These are phyloP conservation scores for Dothistroma septosporum DNA, from an alignment of 2,329 filamentous ascomycete genomes.

Conservation along the genomic window DNA sequence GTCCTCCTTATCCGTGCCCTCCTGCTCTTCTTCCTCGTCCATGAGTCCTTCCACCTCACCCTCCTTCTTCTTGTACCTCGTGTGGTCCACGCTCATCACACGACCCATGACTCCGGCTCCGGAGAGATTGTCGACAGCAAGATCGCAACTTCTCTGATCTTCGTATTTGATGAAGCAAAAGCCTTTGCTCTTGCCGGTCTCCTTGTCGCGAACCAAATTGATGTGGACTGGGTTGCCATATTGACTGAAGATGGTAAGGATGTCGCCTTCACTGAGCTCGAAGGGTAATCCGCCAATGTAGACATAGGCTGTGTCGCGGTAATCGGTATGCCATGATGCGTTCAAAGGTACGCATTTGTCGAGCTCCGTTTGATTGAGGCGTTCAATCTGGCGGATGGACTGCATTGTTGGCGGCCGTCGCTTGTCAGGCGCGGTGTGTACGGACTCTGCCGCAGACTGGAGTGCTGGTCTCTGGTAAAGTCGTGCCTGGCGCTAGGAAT, in stretches of 20 bases:
- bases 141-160: conserved; percentile 89
- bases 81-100: conserved; percentile 83
- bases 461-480: neutral
- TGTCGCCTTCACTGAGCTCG: conserved; percentile 89
- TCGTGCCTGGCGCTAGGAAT: neutral
- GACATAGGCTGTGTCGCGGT: conserved; percentile 92
- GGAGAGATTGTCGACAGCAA: conserved; percentile 93
- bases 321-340: conserved; percentile 95
- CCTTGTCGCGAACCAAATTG: conserved; percentile 88
- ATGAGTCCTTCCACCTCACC: conserved; percentile 48
- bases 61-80: conserved; percentile 82
- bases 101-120: conserved; percentile 79
- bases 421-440: neutral
- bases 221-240: conserved; percentile 93
- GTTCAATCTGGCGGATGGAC: conserved; percentile 84
- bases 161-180: conserved; percentile 98
- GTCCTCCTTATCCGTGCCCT: conserved; percentile 36
- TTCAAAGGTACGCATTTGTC: conserved; percentile 80
- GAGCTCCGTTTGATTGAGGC: conserved; percentile 90
- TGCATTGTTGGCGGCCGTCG: conserved; percentile 62
- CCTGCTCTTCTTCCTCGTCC: conserved; percentile 53
- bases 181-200: conserved; percentile 89
- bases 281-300: conserved; percentile 94
- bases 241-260: conserved; percentile 95
- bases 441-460: neutral